These are phyloP conservation scores for Solanum piurae DNA, from an alignment of 257 asterid species.

Conservation along the genomic window DNA sequence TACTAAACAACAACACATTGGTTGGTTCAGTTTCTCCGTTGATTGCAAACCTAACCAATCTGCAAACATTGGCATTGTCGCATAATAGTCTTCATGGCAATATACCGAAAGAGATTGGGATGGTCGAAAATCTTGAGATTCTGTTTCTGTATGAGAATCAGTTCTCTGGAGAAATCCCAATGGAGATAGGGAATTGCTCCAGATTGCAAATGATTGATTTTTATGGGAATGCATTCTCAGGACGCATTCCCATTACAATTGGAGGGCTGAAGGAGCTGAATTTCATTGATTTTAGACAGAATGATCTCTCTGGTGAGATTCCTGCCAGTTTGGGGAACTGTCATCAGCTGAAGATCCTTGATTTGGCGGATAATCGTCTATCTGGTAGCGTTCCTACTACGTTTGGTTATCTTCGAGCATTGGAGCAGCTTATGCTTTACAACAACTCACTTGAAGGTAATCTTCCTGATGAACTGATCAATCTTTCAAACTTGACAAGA, in stretches of 20 bases:
- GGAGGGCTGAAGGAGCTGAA: slow-evolving; percentile 57
- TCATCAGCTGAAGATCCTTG: slow-evolving; percentile 44
- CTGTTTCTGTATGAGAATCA: slow-evolving; percentile 69
- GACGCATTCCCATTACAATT: slow-evolving; percentile 51
- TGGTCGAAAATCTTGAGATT: slow-evolving; percentile 56
- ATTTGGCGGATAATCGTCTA: slow-evolving; percentile 73
- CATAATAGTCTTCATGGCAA: slow-evolving; percentile 53
- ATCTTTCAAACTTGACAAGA: slow-evolving; percentile 58
- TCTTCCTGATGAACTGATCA: slow-evolving; percentile 47
- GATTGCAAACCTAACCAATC: slow-evolving; percentile 51
- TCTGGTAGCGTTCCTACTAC: slow-evolving; percentile 65
- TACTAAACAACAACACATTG: slow-evolving; percentile 70
- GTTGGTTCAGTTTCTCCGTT: slow-evolving; percentile 53
- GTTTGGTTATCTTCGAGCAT: slow-evolving; percentile 46
- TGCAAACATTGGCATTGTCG: slow-evolving; percentile 53
- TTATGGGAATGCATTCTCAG: slow-evolving; percentile 64
- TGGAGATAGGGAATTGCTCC: slow-evolving; percentile 71
- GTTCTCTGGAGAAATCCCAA: slow-evolving; percentile 64
- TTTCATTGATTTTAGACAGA: slow-evolving; percentile 75
- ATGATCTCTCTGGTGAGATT: slow-evolving; percentile 66
- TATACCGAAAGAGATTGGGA: slow-evolving; percentile 65
- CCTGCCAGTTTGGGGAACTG: slow-evolving; percentile 73
- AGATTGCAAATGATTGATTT: slow-evolving; percentile 68
- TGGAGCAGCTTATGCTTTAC: slow-evolving; percentile 72
- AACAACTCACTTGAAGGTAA: slow-evolving; percentile 73